These are phyloP conservation scores for Cryptococcus sp. DNA, from an alignment of 1,284 basidiomycete species.

Conservation along the genomic window DNA sequence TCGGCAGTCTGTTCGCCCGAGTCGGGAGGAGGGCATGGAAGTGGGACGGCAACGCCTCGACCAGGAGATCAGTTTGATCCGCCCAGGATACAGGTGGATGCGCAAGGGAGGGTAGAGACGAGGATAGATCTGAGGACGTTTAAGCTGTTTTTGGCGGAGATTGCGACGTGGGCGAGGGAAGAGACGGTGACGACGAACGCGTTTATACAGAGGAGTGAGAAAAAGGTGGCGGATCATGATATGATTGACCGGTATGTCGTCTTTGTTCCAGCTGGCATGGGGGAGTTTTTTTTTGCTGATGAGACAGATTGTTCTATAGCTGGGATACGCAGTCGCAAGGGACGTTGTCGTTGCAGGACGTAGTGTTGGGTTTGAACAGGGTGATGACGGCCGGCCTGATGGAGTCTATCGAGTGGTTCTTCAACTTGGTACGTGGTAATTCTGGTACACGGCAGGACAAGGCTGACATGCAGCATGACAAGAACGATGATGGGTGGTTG, in stretches of 20 bases:
- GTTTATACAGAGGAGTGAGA: slow-evolving; percentile 63
- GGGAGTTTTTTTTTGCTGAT: slow-evolving; percentile 73
- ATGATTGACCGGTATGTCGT: slow-evolving; percentile 46
- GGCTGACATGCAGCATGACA: slow-evolving; percentile 59
- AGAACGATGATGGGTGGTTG: slow-evolving; percentile 87
- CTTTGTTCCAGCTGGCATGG: neutral
- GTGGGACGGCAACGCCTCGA: slow-evolving; percentile 9
- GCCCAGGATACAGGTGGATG: slow-evolving; percentile 41
- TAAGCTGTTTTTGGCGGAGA: slow-evolving; percentile 79
- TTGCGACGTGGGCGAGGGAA: slow-evolving; percentile 93
- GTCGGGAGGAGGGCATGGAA: slow-evolving; percentile 10
- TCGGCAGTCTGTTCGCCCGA: slow-evolving; percentile 73
- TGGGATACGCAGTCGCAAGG: slow-evolving; percentile 80
- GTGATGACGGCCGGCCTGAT: slow-evolving; percentile 96
- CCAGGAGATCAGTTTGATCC: slow-evolving; percentile 36
- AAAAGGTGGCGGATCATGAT: slow-evolving; percentile 49
- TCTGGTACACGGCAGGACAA: too few relatives aligned
- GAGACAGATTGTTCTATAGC: slow-evolving; percentile 70
- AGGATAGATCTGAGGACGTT: slow-evolving; percentile 84
- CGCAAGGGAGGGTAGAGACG: slow-evolving; percentile 73
- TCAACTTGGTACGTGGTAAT: slow-evolving; percentile 57
- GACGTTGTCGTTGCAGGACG: slow-evolving; percentile 80
- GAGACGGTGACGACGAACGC: slow-evolving; percentile 90
- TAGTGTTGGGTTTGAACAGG: slow-evolving; percentile 80
- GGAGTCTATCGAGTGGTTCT: slow-evolving; percentile 99